Evolutionary conservation across 768 basidiomycete species (phyloP).

Genomic region (Termitomyces sp.): DNA sequence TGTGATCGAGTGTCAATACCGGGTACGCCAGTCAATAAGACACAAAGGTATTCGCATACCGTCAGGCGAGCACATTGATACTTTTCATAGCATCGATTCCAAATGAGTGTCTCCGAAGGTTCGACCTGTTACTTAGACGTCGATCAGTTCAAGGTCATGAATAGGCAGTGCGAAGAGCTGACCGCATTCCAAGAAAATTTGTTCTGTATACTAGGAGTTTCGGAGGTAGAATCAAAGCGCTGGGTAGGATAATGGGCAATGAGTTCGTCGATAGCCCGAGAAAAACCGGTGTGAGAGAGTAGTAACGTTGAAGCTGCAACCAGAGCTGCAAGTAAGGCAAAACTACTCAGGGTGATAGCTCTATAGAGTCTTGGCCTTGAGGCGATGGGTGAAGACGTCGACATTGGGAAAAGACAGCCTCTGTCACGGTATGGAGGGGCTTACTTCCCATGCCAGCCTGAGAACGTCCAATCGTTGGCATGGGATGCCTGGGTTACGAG

Average conservation of each 20-base stretch:
- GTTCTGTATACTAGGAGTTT: background rate
- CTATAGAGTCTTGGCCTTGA: background rate
- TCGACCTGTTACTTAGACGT: constrained; percentile 1
- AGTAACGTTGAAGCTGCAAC: background rate
- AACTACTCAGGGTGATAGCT: background rate
- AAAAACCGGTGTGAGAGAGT: background rate
- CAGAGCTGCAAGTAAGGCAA: background rate
- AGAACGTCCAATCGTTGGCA: no score
- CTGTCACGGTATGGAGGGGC: background rate
- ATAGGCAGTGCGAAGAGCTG: background rate
- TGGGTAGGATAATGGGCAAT: background rate
- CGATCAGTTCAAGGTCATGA: background rate
- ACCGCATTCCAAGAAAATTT: constrained; percentile 4
- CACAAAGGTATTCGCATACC: constrained; percentile 11
- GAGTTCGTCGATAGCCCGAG: background rate
- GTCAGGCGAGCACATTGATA: constrained; percentile 29
- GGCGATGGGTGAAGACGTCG: background rate
- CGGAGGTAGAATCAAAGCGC: background rate
- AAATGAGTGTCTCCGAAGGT: constrained; percentile 17
- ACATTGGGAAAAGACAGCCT: background rate
- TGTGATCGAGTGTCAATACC: constrained; percentile 10
- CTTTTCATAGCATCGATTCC: constrained; percentile 21
- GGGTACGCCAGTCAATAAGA: background rate
- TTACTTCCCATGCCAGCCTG: no score
- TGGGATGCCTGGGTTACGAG: no score